phyloP scores from a whole-genome alignment of 78 protist species.

The Dictyostelium firmibasis region DNA sequence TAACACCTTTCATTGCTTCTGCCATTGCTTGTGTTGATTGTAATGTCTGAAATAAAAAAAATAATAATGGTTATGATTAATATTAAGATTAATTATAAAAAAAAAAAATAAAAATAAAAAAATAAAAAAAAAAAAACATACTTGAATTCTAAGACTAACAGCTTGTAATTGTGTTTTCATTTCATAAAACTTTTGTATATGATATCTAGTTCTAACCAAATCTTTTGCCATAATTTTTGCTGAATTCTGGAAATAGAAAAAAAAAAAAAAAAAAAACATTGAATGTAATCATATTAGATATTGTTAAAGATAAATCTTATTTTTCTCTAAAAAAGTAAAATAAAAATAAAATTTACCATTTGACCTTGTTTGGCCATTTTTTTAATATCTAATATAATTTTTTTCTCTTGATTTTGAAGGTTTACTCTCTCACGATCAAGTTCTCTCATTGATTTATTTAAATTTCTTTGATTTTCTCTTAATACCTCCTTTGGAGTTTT shows the following conservation, averaged over 20 bases:
- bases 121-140: neutral
- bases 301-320: neutral
- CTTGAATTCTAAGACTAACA: constrained; percentile 90
- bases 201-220: constrained; percentile 93
- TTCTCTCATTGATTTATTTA: constrained; percentile 94
- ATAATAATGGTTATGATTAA: too few relatives aligned
- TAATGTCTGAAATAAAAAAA: too few relatives aligned
- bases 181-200: constrained; percentile 86
- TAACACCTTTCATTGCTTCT: constrained; percentile 94
- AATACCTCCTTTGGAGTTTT: constrained; percentile 90
- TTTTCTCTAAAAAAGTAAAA: neutral
- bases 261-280: neutral
- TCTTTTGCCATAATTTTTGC: constrained; percentile 96
- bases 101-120: neutral
- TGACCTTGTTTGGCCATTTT: constrained; percentile 93
- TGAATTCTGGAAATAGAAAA: constrained; percentile 63
- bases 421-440: constrained; percentile 92
- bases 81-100: neutral
- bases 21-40: constrained; percentile 89
- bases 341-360: constrained; percentile 38
- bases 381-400: constrained; percentile 90
- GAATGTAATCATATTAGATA: too few relatives aligned
- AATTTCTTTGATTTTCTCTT: constrained; percentile 92
- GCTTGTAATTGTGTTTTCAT: constrained; percentile 95
- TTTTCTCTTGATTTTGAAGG: constrained; percentile 91